Evolutionary conservation across 208 protist species (phyloP).

Genomic region (Acanthamoeba culbertsoni): DNA sequence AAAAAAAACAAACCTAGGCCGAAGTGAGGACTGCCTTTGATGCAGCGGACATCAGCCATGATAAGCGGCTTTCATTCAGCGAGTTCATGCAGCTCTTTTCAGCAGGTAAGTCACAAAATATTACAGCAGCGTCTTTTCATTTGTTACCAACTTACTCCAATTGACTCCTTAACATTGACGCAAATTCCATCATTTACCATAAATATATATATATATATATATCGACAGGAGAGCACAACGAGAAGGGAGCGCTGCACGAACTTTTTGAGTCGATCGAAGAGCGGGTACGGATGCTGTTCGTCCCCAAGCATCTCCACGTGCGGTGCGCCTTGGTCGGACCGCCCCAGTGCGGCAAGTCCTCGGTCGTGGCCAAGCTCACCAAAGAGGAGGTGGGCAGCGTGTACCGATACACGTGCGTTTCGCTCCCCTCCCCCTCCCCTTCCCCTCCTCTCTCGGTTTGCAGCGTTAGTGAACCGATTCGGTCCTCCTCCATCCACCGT

Average conservation of each 20-base stretch:
- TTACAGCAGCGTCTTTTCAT: background rate
- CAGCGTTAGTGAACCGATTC: background rate
- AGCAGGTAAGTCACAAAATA: background rate
- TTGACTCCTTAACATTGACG: no score
- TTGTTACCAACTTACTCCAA: background rate
- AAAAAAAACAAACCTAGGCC: background rate
- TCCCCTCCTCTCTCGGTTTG: background rate
- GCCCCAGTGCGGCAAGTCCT: background rate
- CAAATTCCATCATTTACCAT: no score
- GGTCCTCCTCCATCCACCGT: background rate
- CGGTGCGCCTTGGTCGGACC: conserved; percentile 6
- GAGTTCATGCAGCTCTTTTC: background rate
- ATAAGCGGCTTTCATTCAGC: background rate
- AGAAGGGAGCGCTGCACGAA: background rate
- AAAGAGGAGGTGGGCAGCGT: conserved; percentile 12
- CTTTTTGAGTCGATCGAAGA: background rate
- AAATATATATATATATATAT: no score
- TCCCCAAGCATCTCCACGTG: background rate
- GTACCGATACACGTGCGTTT: background rate
- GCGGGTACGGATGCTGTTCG: background rate
- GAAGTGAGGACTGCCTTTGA: no score
- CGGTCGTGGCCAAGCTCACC: background rate
- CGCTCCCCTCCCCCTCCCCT: background rate
- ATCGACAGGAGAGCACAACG: background rate
- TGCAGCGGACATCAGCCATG: background rate